phyloP scores from a whole-genome alignment of 345 rosid genomes.

The Bruguiera parviflora region DNA sequence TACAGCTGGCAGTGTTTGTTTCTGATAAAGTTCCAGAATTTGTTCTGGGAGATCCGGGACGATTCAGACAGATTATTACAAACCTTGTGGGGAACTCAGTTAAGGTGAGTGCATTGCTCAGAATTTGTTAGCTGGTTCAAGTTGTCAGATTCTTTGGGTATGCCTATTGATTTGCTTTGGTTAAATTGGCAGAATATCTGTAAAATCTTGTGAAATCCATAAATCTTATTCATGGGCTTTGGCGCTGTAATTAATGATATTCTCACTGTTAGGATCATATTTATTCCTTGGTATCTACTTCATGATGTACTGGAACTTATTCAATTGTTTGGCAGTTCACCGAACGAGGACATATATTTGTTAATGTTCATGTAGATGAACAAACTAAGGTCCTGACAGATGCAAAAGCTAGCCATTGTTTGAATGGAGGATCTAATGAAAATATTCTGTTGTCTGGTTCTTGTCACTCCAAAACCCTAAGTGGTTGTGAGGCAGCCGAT shows the following conservation, averaged over 20 bases:
- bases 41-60: constrained; percentile 88
- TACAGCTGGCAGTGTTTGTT: constrained; percentile 87
- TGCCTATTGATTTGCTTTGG: neutral
- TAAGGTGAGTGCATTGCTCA: constrained; percentile 51
- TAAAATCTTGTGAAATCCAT: too few relatives aligned
- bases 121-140: neutral
- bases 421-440: constrained; percentile 55
- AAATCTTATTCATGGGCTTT: too few relatives aligned
- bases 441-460: constrained; percentile 19
- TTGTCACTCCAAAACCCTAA: constrained; percentile 59
- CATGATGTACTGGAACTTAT: constrained; percentile 6
- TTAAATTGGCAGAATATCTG: too few relatives aligned
- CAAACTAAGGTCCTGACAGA: constrained; percentile 39
- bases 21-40: constrained; percentile 86
- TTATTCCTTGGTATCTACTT: neutral
- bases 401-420: constrained; percentile 33
- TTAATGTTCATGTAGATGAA: constrained; percentile 79
- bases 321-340: constrained; percentile 62
- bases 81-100: constrained; percentile 97
- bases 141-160: neutral
- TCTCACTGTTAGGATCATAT: neutral
- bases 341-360: constrained; percentile 87
- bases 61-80: constrained; percentile 92
- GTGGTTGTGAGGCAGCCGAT: constrained; percentile 91
- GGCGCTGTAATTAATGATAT: too few relatives aligned